Conservation (phyloP, 2,329 filamentous ascomycete genomes). For the Exophiala lecanii-corni region DNA sequence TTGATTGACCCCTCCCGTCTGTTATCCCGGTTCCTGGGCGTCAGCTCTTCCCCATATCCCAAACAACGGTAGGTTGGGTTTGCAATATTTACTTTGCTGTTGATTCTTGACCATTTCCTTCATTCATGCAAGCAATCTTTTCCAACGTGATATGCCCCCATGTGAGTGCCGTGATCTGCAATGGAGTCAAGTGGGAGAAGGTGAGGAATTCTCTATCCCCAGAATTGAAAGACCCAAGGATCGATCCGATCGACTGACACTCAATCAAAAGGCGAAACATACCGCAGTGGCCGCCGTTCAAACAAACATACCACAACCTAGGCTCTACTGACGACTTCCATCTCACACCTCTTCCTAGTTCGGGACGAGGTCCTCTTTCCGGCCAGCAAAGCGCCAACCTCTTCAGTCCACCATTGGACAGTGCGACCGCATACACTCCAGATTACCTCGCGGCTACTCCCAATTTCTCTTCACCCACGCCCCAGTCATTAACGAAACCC, state of each 20-base stretch:
- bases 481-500: not conserved
- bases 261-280: slow-evolving; percentile 13
- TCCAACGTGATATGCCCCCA: too few species aligned
- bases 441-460: slow-evolving; percentile 15
- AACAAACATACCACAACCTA: slow-evolving; percentile 23
- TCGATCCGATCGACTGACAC: not conserved
- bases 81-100: too few species aligned
- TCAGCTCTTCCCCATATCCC: too few species aligned
- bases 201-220: not conserved
- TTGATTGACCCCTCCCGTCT: too few species aligned
- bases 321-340: slow-evolving; percentile 20
- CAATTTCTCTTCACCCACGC: not conserved
- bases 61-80: too few species aligned
- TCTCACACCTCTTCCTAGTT: slow-evolving; percentile 18
- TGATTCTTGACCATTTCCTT: too few species aligned
- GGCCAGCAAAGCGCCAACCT: slow-evolving; percentile 14
- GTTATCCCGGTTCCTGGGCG: too few species aligned
- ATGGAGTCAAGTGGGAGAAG: not conserved
- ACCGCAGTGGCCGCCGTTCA: slow-evolving; percentile 21
- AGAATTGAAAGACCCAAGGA: not conserved
- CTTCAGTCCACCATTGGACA: slow-evolving; percentile 21
- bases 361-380: slow-evolving; percentile 11
- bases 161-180: not conserved
- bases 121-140: too few species aligned
- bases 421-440: slow-evolving; percentile 21